Evolutionary conservation across 2,329 filamentous ascomycete genomes (phyloP), one percentile per base, ranked within the genome.

Genomic region (Tolypocladium nubicola): DNA sequence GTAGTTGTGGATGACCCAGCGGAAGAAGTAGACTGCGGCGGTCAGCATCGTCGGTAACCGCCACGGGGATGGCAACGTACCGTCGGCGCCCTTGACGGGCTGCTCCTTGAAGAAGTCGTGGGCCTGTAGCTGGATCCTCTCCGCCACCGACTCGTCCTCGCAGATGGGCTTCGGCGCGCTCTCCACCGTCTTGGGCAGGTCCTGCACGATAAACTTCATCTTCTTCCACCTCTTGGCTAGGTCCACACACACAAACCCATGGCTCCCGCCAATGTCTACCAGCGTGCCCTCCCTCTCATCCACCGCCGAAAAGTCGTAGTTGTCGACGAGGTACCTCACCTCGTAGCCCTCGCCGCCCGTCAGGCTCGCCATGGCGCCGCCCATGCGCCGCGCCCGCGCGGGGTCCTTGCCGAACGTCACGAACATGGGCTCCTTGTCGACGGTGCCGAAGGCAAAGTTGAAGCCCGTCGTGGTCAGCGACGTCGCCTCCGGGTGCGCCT

Each of bases 1-100:
- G 71, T 82, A 83, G 69, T 86, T 83, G 65, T 86, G 82, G 9
- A 86, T 68, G 60, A 86, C 83, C 75, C 78, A 79, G 53, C 81
- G 78, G 67, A 84, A 78, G 62, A 80, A 75, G 69, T 84, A 86
- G 21, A 84, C 72, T 76, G 54, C 21, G 10, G 8, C 38, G 19
- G 60, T 68, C 23, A 65, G 61, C 47, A 56, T 16, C 5, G 26
- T 38, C 26, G 33, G 7, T 30, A 19, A 4, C 1, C 16, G 19
- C 16, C 1, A 35, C 4, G 10, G 21, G 19, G 14, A 9, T 14
- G 21, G 23, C 13, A 9, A 58, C 71, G 58, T 62, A 77, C 76
- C 76, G 62, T 84, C 81, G 1, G 80, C 83, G 4, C 66, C 75
- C 53, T 76, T 70, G 16, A 80, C 72, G 0, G 77, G 74, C 66